Conservation (phyloP, 805 yeast species). For the Saccharomycopsis sp. region DNA sequence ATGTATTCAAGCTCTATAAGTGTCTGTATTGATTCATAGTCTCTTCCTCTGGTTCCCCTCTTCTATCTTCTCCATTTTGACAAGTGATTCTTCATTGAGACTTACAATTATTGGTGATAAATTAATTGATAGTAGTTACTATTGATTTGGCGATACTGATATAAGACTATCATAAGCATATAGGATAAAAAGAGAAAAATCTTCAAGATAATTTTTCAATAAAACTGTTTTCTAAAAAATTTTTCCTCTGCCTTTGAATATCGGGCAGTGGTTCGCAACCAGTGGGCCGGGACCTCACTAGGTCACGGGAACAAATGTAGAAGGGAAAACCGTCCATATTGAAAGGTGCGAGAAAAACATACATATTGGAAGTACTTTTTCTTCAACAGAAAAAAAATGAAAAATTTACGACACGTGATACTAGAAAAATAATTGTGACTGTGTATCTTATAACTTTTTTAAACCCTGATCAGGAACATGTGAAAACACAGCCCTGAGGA, state of each 20-base stretch:
- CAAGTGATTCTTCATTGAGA: not conserved
- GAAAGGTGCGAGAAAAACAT: no score
- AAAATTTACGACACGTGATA: not conserved
- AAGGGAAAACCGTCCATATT: not conserved
- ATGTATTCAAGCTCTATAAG: no score
- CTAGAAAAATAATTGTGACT: not conserved
- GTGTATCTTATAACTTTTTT: not conserved
- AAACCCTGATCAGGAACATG: not conserved
- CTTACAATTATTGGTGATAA: slow-evolving; percentile 1
- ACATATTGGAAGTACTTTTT: no score
- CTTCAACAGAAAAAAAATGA: no score
- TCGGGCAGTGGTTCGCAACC: not conserved
- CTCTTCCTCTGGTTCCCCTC: not conserved
- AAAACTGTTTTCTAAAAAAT: not conserved
- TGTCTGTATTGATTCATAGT: no score
- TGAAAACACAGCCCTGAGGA: not conserved
- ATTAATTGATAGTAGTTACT: slow-evolving; percentile 1
- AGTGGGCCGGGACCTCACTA: not conserved
- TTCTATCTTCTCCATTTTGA: not conserved
- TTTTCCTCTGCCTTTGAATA: not conserved
- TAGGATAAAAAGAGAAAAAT: not conserved
- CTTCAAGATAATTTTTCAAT: not conserved
- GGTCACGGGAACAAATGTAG: not conserved
- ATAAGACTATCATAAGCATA: not conserved
- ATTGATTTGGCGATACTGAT: not conserved